phyloP scores from a whole-genome alignment of 257 asterid species.

The Knoxia roxburghii region DNA sequence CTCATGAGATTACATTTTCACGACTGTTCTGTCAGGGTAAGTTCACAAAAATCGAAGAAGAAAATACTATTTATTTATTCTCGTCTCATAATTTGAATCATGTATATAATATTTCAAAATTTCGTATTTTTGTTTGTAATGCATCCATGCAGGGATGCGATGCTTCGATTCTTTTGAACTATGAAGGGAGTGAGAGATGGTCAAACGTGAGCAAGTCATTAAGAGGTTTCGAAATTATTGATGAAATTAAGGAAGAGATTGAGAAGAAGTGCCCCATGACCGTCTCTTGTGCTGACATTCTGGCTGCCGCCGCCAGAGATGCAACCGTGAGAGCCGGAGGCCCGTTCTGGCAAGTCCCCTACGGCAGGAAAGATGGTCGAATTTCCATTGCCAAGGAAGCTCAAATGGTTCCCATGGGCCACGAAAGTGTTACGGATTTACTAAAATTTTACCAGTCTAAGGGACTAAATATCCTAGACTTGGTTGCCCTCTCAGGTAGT shows the following conservation, averaged over 20 bases:
- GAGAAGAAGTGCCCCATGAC: conserved; percentile 60
- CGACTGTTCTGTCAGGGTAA: conserved; percentile 75
- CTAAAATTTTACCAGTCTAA: conserved; percentile 48
- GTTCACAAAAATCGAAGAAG: too few species aligned
- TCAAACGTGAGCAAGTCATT: conserved; percentile 54
- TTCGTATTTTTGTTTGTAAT: too few species aligned
- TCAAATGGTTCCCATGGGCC: conserved; percentile 53
- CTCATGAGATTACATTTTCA: conserved; percentile 78
- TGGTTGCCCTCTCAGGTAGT: conserved; percentile 73
- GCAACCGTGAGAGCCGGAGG: conserved; percentile 70
- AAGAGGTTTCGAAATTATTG: conserved; percentile 58
- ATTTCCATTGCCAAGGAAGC: conserved; percentile 61
- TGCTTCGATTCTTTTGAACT: conserved; percentile 54
- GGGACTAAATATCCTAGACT: conserved; percentile 60
- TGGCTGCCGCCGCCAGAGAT: conserved; percentile 63
- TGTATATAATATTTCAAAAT: too few species aligned
- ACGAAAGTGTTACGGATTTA: conserved; percentile 53
- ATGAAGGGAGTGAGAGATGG: conserved; percentile 54
- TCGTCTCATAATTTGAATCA: too few species aligned
- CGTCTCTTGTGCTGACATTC: conserved; percentile 84
- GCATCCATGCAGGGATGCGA: conserved; percentile 74
- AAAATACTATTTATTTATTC: too few species aligned
- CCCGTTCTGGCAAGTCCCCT: conserved; percentile 82
- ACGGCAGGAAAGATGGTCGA: conserved; percentile 74
- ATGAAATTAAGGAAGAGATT: conserved; percentile 57